A percentile compares a stretch with the other conserved stretches of the same genome.
Evolutionary conservation across 2,329 filamentous ascomycete genomes (phyloP).

Genomic region (Atkinsonella texensis): DNA sequence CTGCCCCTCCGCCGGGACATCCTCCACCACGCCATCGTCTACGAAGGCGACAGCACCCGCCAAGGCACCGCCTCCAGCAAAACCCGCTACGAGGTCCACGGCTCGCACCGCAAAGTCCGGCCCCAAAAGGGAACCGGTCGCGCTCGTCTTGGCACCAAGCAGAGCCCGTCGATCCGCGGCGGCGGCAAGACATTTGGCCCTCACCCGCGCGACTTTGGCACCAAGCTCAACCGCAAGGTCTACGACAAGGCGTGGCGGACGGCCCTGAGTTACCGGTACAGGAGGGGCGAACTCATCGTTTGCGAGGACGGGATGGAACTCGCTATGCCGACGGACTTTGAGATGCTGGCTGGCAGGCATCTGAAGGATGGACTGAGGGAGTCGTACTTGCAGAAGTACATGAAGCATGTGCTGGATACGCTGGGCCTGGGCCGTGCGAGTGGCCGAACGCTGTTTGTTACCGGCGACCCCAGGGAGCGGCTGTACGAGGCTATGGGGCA

Average conservation of each 20-base stretch:
- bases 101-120: conserved; percentile 69
- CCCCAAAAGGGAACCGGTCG: conserved; percentile 77
- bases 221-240: conserved; percentile 71
- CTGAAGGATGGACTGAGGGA: conserved; percentile 37
- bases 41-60: conserved; percentile 79
- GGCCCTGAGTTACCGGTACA: conserved; percentile 83
- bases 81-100: conserved; percentile 71
- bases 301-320: conserved; percentile 70
- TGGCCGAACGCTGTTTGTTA: conserved; percentile 68
- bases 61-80: conserved; percentile 78
- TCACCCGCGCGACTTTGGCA: conserved; percentile 80
- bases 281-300: conserved; percentile 74
- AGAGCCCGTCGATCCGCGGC: conserved; percentile 70
- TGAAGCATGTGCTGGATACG: conserved; percentile 54
- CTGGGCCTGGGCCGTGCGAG: conserved; percentile 57
- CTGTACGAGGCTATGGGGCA: conserved; percentile 56
- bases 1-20: conserved; percentile 84
- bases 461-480: conserved; percentile 44
- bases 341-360: conserved; percentile 26
- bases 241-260: conserved; percentile 96
- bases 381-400: conserved; percentile 49
- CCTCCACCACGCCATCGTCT: conserved; percentile 82
- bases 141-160: conserved; percentile 69
- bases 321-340: conserved; percentile 37
- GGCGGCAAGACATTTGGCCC: conserved; percentile 89